Base-by-base conservation (phyloP, 1,284 basidiomycete species). In the Fomitopsis palustris region DNA sequence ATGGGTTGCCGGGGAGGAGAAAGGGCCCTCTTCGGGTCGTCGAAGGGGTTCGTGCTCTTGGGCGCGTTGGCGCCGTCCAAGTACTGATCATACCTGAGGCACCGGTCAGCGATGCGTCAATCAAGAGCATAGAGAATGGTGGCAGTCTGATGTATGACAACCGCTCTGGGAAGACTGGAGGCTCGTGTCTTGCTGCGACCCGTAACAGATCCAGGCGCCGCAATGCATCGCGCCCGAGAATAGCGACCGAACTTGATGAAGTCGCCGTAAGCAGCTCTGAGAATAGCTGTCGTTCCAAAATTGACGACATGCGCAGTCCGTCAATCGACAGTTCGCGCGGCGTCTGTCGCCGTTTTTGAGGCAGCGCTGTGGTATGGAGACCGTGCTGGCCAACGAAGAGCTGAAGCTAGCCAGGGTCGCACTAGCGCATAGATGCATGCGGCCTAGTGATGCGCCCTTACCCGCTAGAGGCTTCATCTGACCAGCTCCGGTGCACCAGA, bases 81-180 rank as follows among this genome's bases (percentile, higher is more conserved):
- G 70, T 87, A 86, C 67, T 80, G 80, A 73, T 88, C 81, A 65
- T 90, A 90, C 66, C 88, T 90, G 66, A 42, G 33, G 16, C 62
- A 37, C 39, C 56, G 23, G 55, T 63, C 49, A 52, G 49, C 38
- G 21, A 29, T 31, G 53, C 55, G 25, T 9, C 45, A 5, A 35
- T 0, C 16, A 21, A 16, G 19, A n/a, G 29, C 49, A 33, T 21
- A 0, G 49, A 2, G n/a, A 37, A 21, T 25, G n/a, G 17, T 21
- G 19, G 21, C 16, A 31, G 53, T 29, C 39, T 38, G 14, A 47
- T 23, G 4, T 37, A n/a, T 17, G 27, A 58, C 39, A n/a, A 5
- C 23, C 7, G 52, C 35, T 47, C 17, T n/a, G 43, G n/a, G 35
- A 54, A 27, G 27, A 4, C 12, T 19, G 17, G 42, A 7, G 42